phyloP scores from a whole-genome alignment of 805 yeast genomes.

The Metschnikowia anglica region DNA sequence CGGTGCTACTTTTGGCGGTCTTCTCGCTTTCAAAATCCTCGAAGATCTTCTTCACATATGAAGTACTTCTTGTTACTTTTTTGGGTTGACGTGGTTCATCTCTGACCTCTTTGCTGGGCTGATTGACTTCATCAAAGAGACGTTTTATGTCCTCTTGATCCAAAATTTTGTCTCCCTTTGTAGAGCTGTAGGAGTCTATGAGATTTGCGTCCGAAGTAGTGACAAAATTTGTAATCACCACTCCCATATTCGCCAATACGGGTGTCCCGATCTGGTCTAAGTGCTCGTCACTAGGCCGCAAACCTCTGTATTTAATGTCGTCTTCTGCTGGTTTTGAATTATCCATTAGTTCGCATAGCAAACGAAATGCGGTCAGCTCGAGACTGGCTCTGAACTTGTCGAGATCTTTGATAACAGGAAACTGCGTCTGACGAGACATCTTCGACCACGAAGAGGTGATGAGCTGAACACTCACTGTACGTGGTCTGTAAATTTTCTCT shows the following conservation, averaged over 20 bases:
- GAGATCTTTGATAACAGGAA: constrained; percentile 37
- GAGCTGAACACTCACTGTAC: constrained; percentile 47
- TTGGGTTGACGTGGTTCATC: constrained; percentile 7
- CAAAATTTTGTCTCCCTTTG: neutral
- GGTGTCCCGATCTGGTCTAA: constrained; percentile 26
- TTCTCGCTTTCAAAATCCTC: constrained; percentile 22
- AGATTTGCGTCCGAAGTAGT: constrained; percentile 35
- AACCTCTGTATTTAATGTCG: constrained; percentile 23
- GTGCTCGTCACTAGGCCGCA: constrained; percentile 21
- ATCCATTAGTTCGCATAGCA: constrained; percentile 44
- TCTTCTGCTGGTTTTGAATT: constrained; percentile 20
- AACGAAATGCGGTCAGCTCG: constrained; percentile 33
- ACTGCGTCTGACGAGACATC: constrained; percentile 43
- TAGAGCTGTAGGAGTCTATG: constrained; percentile 31
- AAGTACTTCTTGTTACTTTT: constrained; percentile 9
- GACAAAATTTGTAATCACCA: constrained; percentile 56
- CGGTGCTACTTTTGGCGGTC: neutral
- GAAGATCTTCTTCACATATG: constrained; percentile 21
- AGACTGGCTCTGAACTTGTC: constrained; percentile 28
- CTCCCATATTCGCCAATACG: constrained; percentile 51
- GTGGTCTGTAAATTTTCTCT: constrained; percentile 48
- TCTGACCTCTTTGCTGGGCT: neutral
- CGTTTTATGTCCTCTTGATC: constrained; percentile 13
- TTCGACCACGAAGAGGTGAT: constrained; percentile 23
- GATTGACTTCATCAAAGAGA: constrained; percentile 18